Conservation (phyloP, 2,329 filamentous ascomycete genomes). For the Akanthomyces muscarius region DNA sequence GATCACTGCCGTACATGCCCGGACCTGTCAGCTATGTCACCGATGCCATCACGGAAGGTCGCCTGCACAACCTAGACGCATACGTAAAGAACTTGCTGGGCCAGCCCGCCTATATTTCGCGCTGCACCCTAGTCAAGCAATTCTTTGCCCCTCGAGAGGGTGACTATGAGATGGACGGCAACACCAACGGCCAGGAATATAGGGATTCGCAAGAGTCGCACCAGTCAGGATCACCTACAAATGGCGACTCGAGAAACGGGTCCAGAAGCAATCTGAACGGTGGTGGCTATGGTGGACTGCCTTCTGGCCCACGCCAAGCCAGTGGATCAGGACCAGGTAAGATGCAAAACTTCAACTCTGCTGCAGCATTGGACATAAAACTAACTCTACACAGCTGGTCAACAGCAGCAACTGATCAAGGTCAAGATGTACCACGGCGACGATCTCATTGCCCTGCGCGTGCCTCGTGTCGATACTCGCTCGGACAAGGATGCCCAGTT, state of each 20-base stretch:
- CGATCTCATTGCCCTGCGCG: constrained; percentile 86
- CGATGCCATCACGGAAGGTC: constrained; percentile 92
- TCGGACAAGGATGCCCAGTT: constrained; percentile 62
- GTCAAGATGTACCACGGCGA: constrained; percentile 94
- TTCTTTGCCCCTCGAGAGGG: constrained; percentile 88
- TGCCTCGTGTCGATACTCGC: constrained; percentile 50
- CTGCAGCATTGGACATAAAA: constrained; percentile 46
- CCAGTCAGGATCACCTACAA: constrained; percentile 56
- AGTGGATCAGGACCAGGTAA: constrained; percentile 32
- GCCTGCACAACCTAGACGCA: constrained; percentile 86
- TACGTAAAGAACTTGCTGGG: constrained; percentile 90
- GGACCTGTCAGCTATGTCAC: constrained; percentile 97
- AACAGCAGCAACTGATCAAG: constrained; percentile 59
- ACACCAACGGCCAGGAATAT: constrained; percentile 69
- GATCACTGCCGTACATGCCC: constrained; percentile 93
- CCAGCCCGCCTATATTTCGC: constrained; percentile 79
- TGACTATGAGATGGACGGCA: constrained; percentile 87
- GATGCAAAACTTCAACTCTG: constrained; percentile 36
- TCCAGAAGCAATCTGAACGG: constrained; percentile 62
- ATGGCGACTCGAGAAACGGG: constrained; percentile 60
- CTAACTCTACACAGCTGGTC: constrained; percentile 23
- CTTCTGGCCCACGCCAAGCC: constrained; percentile 44
- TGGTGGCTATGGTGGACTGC: constrained; percentile 49
- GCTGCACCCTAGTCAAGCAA: constrained; percentile 78
- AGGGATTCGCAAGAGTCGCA: constrained; percentile 68